Percentiles rank a stretch among this genome's conserved stretches.
These are phyloP conservation scores for Collybia sp. DNA, from an alignment of 768 basidiomycete species.

Conservation along the genomic window DNA sequence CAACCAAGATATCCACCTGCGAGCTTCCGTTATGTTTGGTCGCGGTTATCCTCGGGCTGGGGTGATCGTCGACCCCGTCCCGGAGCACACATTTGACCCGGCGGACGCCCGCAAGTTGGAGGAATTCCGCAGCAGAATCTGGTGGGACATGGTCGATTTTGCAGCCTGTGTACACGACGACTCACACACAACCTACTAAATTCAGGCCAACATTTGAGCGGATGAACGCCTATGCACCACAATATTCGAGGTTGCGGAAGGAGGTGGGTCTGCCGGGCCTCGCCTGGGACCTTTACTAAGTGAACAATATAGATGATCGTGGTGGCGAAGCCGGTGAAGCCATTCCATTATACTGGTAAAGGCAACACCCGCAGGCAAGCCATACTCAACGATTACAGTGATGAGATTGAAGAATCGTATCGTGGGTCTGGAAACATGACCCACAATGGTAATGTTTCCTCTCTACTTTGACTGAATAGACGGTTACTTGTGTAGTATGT, in stretches of 20 bases:
- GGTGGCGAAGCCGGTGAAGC: constrained; percentile 25
- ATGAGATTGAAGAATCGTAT: constrained; percentile 13
- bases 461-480: too few relatives aligned
- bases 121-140: constrained; percentile 18
- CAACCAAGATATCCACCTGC: constrained; percentile 19
- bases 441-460: too few relatives aligned
- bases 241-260: constrained; percentile 42
- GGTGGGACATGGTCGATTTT: constrained; percentile 9
- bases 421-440: too few relatives aligned
- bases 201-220: constrained; percentile 34
- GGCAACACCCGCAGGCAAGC: constrained; percentile 26
- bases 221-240: constrained; percentile 35
- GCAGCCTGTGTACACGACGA: background rate
- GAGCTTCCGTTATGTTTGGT: constrained; percentile 31
- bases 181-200: too few relatives aligned
- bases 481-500: too few relatives aligned
- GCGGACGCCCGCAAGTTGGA: constrained; percentile 11
- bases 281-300: too few relatives aligned
- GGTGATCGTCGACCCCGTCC: constrained; percentile 24
- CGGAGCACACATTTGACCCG: constrained; percentile 17
- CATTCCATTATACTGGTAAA: constrained; percentile 34
- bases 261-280: constrained; percentile 20
- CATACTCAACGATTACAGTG: constrained; percentile 26
- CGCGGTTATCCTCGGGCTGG: constrained; percentile 28
- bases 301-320: constrained; percentile 24